Base-by-base conservation (phyloP, 139 green algal genomes). In the Raphidocelis subcapitata region DNA sequence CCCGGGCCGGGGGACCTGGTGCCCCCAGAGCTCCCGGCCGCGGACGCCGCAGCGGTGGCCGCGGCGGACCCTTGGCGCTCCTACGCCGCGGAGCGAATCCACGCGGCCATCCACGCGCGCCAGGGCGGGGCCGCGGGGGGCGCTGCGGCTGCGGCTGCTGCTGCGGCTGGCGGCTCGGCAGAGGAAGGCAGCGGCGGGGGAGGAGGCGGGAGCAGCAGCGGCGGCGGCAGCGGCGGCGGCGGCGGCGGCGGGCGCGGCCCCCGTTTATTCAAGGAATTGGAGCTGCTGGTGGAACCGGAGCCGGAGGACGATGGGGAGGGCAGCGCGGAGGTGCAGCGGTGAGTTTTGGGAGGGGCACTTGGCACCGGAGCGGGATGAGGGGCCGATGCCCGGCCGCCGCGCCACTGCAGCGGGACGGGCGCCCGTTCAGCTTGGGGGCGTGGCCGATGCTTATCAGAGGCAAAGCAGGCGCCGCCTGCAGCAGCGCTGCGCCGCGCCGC, bases 261-360 rank as follows among this genome's bases (percentile, higher is more conserved):
- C 16, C 26, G 33, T 1, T 47, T 89, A 57, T 93, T 86, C 26
- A 72, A 78, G 12, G 90, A 95, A 70, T 57, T 74, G 41, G 89
- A 95, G 81, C 54, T 97, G 55, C 52, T 93, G 3, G 89, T 95
- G 4, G 91, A 95, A 75, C 78, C 83, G 18, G 91, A 96, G 63
- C 75, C 74, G 8, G 75, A 85, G 3, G 76, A 81, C 3, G 73
- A 74, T 21, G 79, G 79, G 47, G 79, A 84, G 28, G 79, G 36
- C 62, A 64, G 28, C 41, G 51, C 60, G 15, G 76, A 82, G 32
- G 76, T 85, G 63, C 59, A 80, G 24, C 65, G 67, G 82, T 83
- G 67, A 62, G 75, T 49, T n/a, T n/a, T n/a, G n/a, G n/a, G n/a
- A n/a, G n/a, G n/a, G n/a, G n/a, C n/a, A n/a, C n/a, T n/a, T n/a